Evolutionary conservation across 208 protist species (phyloP), one percentile per base, ranked within the genome.

Genomic region (Wallacemonas sp.): DNA sequence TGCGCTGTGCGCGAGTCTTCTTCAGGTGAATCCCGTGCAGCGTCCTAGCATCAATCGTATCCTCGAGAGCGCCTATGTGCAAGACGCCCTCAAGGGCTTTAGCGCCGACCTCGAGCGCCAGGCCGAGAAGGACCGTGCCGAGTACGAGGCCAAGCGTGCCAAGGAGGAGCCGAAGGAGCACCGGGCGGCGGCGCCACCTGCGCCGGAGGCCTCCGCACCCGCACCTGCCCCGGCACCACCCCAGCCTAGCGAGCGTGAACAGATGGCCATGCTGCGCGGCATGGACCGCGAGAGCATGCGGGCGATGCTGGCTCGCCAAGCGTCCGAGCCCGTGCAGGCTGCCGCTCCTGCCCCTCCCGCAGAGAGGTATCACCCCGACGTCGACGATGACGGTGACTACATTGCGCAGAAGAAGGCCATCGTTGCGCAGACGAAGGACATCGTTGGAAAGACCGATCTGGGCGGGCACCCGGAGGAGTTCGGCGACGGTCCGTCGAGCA

Each of bases 31-130:
- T 65, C 87, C 81, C 39, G 68, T 75, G 36, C 76, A 92, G 71
- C 81, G 91, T 1, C 91, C 91, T 13, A 93, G 83, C 71, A 89
- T 96, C 66, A 93, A 96, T 70, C 82, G 88, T 44, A 94, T 96
- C 60, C 65, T 96, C 57, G 87, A 94, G 62, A 86, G 75, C 66
- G 42, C 70, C 27, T 96, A 88, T 79, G 88, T 96, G 39, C 91
- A 96, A 59, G 78, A 87, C 38, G 78, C 83, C 12, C 68, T 96
- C 41, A 84, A 76, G 62, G 58, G 69, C 39, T 93, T 95, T 66
- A 94, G 88, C 68, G 79, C 79, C 22, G 85, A 93, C 67, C 73
- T 96, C 27, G 88, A 88, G 52, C 76, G 71, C 9, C 91, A 96
- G 76, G 87, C 86, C 21, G 88, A 94, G 68, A 87, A 81, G 73